These are phyloP conservation scores for Phlebopus sp. DNA, from an alignment of 1,284 basidiomycete genomes.

Conservation along the genomic window DNA sequence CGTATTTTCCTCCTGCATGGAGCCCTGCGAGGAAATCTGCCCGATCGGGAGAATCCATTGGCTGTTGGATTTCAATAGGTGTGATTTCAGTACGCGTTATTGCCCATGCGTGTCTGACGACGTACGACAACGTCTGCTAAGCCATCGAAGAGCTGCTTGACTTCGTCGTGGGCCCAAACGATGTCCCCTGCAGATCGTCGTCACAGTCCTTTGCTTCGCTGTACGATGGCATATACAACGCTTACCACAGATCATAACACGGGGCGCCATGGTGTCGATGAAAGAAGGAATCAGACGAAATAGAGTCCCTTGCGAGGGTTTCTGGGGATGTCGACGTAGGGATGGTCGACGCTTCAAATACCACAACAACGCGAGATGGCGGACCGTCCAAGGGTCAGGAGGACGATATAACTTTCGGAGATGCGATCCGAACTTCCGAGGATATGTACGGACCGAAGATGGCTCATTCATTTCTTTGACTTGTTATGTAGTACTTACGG, in stretches of 20 bases:
- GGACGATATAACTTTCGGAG: not conserved
- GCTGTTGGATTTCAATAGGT: constrained; percentile 35
- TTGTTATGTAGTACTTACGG: too few relatives aligned
- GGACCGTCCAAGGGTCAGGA: not conserved
- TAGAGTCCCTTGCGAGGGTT: not conserved
- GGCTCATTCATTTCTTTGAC: too few relatives aligned
- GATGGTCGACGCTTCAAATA: not conserved
- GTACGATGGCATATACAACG: not conserved
- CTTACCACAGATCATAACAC: constrained; percentile 30
- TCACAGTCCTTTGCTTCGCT: not conserved
- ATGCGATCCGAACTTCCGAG: not conserved
- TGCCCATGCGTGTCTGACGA: constrained; percentile 13
- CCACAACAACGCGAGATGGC: not conserved
- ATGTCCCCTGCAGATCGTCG: constrained; percentile 50
- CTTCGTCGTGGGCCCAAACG: constrained; percentile 79
- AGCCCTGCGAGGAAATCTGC: constrained; percentile 69
- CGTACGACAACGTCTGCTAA: constrained; percentile 77
- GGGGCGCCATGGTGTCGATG: constrained; percentile 18
- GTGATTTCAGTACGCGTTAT: not conserved
- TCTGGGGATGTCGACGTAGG: not conserved
- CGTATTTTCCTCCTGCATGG: constrained; percentile 69
- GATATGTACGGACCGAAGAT: too few relatives aligned
- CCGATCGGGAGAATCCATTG: constrained; percentile 64
- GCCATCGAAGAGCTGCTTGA: constrained; percentile 59
- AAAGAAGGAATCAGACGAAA: not conserved